A percentile compares a stretch with the other conserved stretches of the same genome.
phyloP scores from a whole-genome alignment of 2,329 filamentous ascomycete genomes.

The Emergomyces africanus region DNA sequence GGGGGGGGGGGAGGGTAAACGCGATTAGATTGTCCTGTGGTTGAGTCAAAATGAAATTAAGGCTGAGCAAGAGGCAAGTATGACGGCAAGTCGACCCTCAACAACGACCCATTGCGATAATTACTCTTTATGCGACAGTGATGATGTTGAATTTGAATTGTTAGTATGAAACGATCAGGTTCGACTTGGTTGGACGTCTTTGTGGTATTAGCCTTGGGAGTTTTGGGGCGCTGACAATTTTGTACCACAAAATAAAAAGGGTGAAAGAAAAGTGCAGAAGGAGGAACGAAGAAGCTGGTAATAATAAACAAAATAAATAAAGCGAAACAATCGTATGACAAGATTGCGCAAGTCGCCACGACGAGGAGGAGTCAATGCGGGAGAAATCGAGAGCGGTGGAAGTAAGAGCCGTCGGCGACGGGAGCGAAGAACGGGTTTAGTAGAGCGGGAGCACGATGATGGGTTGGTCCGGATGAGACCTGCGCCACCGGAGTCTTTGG shows the following conservation, averaged over 20 bases:
- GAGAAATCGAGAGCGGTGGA: not conserved
- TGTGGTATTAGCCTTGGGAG: not conserved
- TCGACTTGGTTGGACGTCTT: not conserved
- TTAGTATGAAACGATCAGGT: not conserved
- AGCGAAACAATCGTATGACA: not conserved
- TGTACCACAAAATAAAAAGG: not conserved
- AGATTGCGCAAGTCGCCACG: not conserved
- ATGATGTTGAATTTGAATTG: not conserved
- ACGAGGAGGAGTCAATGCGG: not conserved
- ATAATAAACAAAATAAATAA: not conserved
- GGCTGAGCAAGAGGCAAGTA: not conserved
- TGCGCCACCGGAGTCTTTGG: constrained; percentile 1
- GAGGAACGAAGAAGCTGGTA: not conserved
- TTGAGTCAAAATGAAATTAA: not conserved
- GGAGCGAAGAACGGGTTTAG: not conserved
- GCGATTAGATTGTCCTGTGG: not conserved
- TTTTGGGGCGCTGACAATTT: not conserved
- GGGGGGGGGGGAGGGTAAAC: not conserved
- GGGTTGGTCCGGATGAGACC: not conserved
- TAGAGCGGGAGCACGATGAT: not conserved
- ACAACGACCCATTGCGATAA: constrained; percentile 1
- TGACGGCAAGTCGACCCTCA: not conserved
- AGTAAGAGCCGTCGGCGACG: not conserved
- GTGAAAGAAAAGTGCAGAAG: not conserved
- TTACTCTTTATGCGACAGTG: not conserved